phyloP scores from a whole-genome alignment of 108 stramenopile genomes.

The Cyclotella kingstonii region DNA sequence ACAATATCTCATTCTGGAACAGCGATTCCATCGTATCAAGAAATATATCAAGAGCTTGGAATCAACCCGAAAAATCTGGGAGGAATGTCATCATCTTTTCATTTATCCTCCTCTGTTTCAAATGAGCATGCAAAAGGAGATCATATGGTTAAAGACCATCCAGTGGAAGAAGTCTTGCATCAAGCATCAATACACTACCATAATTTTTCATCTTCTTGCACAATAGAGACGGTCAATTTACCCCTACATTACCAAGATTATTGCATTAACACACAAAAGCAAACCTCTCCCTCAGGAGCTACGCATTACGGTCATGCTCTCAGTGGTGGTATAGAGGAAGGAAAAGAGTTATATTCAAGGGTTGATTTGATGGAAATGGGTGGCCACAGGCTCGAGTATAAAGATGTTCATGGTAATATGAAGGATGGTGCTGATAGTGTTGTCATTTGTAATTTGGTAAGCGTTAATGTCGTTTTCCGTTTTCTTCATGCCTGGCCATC shows the following conservation, averaged over 20 bases:
- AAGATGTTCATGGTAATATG: constrained; percentile 56
- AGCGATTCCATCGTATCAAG: constrained; percentile 47
- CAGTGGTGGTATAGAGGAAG: constrained; percentile 43
- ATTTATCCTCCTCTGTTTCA: too few relatives aligned
- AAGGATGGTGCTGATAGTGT: constrained; percentile 55
- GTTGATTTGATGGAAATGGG: constrained; percentile 33
- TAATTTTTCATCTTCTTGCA: too few relatives aligned
- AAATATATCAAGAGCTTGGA: constrained; percentile 48
- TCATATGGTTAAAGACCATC: too few relatives aligned
- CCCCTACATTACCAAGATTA: too few relatives aligned
- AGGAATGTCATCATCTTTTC: constrained; percentile 4
- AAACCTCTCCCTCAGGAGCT: not conserved
- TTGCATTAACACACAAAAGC: too few relatives aligned
- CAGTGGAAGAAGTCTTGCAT: too few relatives aligned
- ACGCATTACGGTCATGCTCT: constrained; percentile 39
- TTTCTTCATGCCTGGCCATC: not conserved
- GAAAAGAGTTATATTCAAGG: constrained; percentile 45
- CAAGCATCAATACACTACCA: too few relatives aligned
- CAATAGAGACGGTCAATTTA: too few relatives aligned
- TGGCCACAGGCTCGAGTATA: constrained; percentile 37
- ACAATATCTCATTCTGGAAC: constrained; percentile 9
- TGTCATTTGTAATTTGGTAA: constrained; percentile 44
- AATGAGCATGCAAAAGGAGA: too few relatives aligned
- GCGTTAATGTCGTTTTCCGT: not conserved
- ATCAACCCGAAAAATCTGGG: constrained; percentile 3